Evolutionary conservation across 1,284 basidiomycete genomes (phyloP).

Genomic region (Chiua sp.): DNA sequence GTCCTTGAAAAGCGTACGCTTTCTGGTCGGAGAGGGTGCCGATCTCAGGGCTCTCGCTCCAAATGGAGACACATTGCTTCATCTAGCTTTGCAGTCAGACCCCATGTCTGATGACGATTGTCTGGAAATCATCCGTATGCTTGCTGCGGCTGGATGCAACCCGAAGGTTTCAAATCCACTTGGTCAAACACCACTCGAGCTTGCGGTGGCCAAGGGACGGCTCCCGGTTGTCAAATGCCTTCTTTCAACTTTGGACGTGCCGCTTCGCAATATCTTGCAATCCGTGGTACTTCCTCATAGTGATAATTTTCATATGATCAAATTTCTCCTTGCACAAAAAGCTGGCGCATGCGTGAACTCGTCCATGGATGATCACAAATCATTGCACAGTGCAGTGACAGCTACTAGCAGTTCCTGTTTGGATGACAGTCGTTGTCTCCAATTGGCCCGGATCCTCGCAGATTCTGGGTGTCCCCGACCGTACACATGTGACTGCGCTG

Average conservation of each 20-base stretch:
- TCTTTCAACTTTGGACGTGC: background rate
- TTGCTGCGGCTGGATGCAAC: background rate
- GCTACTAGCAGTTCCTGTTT: too few relatives aligned
- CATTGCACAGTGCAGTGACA: background rate
- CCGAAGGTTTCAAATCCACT: background rate
- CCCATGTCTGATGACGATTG: background rate
- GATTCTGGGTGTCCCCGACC: background rate
- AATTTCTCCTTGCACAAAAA: background rate
- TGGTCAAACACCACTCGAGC: background rate
- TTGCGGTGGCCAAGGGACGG: background rate
- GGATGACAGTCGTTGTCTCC: background rate
- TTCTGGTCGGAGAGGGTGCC: background rate
- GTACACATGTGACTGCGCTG: background rate
- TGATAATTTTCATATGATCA: background rate
- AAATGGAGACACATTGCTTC: constrained; percentile 8
- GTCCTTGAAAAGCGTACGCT: background rate
- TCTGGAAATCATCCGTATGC: background rate
- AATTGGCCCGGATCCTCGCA: background rate
- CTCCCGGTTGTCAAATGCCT: background rate
- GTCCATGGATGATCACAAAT: background rate
- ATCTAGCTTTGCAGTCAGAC: background rate
- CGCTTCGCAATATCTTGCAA: background rate
- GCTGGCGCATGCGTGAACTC: too few relatives aligned
- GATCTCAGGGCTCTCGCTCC: background rate
- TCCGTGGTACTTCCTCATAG: background rate